Conservation (phyloP, 768 basidiomycete species). For the Lentinula boryana region DNA sequence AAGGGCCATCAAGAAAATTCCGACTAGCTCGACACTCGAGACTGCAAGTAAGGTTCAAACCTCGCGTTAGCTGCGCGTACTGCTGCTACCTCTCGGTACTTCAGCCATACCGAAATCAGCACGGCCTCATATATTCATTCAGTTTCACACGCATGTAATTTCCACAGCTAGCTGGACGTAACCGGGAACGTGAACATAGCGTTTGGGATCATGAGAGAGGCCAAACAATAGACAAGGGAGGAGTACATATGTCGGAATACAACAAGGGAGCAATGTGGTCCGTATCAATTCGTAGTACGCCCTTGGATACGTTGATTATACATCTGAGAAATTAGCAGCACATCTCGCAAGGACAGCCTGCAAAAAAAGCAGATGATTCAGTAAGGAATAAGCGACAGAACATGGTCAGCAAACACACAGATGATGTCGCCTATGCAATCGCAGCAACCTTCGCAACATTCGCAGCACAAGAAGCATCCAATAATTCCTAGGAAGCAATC, state of each 20-base stretch:
- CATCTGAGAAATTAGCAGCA: constrained; percentile 40
- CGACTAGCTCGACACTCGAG: too few species aligned
- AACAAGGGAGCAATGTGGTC: neutral
- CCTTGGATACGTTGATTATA: neutral
- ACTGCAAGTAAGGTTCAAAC: too few species aligned
- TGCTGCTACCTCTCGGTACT: too few species aligned
- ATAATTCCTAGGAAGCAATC: constrained; percentile 61
- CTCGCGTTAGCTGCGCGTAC: too few species aligned
- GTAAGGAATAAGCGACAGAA: neutral
- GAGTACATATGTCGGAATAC: neutral
- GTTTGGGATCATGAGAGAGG: neutral
- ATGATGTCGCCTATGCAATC: constrained; percentile 66
- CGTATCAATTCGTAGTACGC: neutral
- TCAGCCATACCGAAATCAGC: neutral
- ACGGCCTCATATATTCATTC: neutral
- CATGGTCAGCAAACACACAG: constrained; percentile 37
- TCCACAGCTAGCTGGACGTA: neutral
- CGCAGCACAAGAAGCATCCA: constrained; percentile 71
- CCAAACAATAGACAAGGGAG: neutral
- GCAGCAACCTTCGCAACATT: constrained; percentile 75
- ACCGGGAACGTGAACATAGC: neutral
- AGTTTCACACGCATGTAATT: neutral
- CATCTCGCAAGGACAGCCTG: constrained; percentile 80
- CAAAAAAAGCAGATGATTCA: neutral
- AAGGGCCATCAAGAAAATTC: too few species aligned